A percentile compares a stretch with the other conserved stretches of the same genome.
Conservation (phyloP, 192 early-diverging fungal genomes). For the Umbelopsis ramanniana region DNA sequence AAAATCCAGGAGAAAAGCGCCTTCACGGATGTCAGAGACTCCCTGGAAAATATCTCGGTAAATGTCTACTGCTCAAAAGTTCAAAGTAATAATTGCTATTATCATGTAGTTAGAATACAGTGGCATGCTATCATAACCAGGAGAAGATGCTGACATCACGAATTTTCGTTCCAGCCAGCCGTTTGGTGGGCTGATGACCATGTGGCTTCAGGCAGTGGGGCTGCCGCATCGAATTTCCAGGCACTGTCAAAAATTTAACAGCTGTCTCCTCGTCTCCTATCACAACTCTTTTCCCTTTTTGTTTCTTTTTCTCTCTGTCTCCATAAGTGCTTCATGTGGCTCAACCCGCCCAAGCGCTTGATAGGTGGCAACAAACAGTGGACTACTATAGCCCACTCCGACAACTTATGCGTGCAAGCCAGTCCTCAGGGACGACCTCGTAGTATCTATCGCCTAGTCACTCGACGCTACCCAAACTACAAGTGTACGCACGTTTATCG, state of each 20-base stretch:
- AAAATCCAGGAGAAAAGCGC: no score
- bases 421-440: constrained; percentile 1
- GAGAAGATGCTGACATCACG: background rate
- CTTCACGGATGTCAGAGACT: no score
- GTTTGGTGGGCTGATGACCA: background rate
- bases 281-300: background rate
- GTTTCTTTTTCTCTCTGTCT: background rate
- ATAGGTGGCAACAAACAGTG: constrained; percentile 10
- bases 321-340: constrained; percentile 6
- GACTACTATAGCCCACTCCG: constrained; percentile 7
- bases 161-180: background rate
- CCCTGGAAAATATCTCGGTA: no score
- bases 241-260: constrained; percentile 3
- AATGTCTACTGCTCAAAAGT: no score
- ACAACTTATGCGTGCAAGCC: background rate
- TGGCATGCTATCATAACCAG: no score
- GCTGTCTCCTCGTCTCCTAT: background rate
- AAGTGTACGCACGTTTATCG: background rate
- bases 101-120: no score
- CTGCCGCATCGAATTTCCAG: background rate
- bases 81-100: no score
- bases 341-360: constrained; percentile 14
- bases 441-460: constrained; percentile 8
- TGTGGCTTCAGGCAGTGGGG: background rate
- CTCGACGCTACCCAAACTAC: constrained; percentile 13